Base-by-base conservation (phyloP, 2,329 filamentous ascomycete genomes). In the Chrysoporthe deuterocubensis region DNA sequence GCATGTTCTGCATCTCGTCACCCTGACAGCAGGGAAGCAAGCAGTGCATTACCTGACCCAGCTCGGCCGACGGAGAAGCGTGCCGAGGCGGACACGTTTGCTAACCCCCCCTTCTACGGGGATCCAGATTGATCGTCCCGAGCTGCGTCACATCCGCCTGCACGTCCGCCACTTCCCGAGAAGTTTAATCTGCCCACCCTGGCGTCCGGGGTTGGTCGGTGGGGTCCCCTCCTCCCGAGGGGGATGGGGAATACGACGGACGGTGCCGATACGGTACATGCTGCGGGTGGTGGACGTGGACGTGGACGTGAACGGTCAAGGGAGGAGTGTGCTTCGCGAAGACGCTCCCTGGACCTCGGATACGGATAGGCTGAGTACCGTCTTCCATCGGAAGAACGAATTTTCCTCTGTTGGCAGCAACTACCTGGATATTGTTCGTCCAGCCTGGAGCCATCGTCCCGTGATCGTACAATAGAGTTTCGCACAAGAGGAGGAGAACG, bases 151-250 rank as follows among this genome's bases (percentile, higher is more conserved):
- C 3, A 14, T 59, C 13, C 21, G 50, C 26, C 26, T 62, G 43
- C 26, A 62, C 43, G 44, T 48, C 59, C 59, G 40, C 59, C 59
- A 62, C 59, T 50, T 62, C 32, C 59, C 59, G 59, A 16, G 18
- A 44, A 61, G 42, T 2, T 44, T 43, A 32, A 34, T 26, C 48
- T 50, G 5, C 14, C 5, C 48, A 7, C 8, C 42, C 58, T 44
- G 21, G 58, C 40, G 43, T 21, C 42, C 57, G 37, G 57, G n/a
- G 13, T 42, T n/a, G n/a, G 9, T 18, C 37, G 57, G 7, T 34
- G 32, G 9, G 32, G 54, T 34, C 32, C 32, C 32, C 8, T 58
- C 2, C 16, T 14, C 37, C 9, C 37, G 37, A 40, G 37, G 37
- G 8, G 37, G 9, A 40, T 40, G 9, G 9, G 37, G 9, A 9